These are phyloP conservation scores for Rhodomyrtus tomentosa DNA, from an alignment of 345 rosid genomes.

Conservation along the genomic window DNA sequence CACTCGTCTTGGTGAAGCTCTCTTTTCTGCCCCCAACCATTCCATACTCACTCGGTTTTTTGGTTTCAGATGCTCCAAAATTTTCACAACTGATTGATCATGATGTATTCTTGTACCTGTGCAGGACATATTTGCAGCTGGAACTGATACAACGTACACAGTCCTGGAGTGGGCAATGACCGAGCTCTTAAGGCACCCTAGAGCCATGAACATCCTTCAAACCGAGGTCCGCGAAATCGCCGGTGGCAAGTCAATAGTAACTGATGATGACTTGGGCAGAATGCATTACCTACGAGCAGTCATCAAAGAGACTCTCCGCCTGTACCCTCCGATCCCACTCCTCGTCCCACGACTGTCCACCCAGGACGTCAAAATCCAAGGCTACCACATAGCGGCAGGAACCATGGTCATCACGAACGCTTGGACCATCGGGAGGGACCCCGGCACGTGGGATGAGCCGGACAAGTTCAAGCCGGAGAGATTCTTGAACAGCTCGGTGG, in stretches of 20 bases:
- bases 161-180: slow-evolving; percentile 31
- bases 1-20: slow-evolving; percentile 13
- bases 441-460: slow-evolving; percentile 6
- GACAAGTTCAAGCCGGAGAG: slow-evolving; percentile 27
- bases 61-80: background rate
- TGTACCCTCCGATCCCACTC: slow-evolving; percentile 28
- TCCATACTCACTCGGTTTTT: background rate
- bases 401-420: slow-evolving; percentile 13
- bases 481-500: slow-evolving; percentile 12
- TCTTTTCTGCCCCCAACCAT: background rate
- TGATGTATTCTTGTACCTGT: background rate
- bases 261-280: slow-evolving; percentile 1
- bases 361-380: slow-evolving; percentile 8
- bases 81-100: background rate
- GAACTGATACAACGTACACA: slow-evolving; percentile 23
- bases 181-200: slow-evolving; percentile 22
- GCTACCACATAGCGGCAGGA: slow-evolving; percentile 13
- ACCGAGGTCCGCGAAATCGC: slow-evolving; percentile 6
- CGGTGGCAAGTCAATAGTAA: background rate
- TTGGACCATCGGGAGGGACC: slow-evolving; percentile 29
- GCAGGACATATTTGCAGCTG: slow-evolving; percentile 24
- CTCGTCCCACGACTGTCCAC: slow-evolving; percentile 16
- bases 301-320: slow-evolving; percentile 24
- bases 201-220: slow-evolving; percentile 8
- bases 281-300: slow-evolving; percentile 21